Evolutionary conservation across 306 rosid genomes (phyloP).

Genomic region (Gillenia trifoliata): DNA sequence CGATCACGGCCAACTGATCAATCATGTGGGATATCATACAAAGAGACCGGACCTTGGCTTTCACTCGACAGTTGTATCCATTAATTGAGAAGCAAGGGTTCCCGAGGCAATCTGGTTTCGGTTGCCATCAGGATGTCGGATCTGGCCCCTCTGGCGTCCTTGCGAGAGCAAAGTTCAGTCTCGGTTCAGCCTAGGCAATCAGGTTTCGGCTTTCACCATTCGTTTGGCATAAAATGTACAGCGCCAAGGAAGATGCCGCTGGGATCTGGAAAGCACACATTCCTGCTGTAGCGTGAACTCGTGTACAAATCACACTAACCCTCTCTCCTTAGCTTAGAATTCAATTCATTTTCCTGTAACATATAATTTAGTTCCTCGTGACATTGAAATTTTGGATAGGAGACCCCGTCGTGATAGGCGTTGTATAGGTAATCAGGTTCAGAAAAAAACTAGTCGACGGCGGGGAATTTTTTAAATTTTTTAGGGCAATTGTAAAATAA

Average conservation of each 20-base stretch:
- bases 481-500: conserved; percentile 53
- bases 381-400: conserved; percentile 55
- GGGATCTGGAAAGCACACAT: conserved; percentile 37
- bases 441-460: conserved; percentile 43
- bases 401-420: conserved; percentile 33
- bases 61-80: background rate
- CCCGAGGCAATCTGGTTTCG: background rate
- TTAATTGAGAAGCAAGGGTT: conserved; percentile 12
- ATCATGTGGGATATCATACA: conserved; percentile 1
- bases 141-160: conserved; percentile 10
- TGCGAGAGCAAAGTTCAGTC: conserved; percentile 24
- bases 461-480: background rate
- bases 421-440: conserved; percentile 67
- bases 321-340: conserved; percentile 43
- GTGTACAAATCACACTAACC: conserved; percentile 74
- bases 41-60: conserved; percentile 8
- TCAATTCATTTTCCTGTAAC: conserved; percentile 63
- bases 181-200: conserved; percentile 28
- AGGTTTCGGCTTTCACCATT: conserved; percentile 36
- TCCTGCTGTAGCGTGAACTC: conserved; percentile 40
- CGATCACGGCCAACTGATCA: conserved; percentile 14
- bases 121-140: conserved; percentile 1
- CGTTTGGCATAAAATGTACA: conserved; percentile 22
- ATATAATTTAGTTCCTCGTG: conserved; percentile 44
- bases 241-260: conserved; percentile 41